Conservation (phyloP, 2,329 filamentous ascomycete genomes). For the Cadophora sp. region DNA sequence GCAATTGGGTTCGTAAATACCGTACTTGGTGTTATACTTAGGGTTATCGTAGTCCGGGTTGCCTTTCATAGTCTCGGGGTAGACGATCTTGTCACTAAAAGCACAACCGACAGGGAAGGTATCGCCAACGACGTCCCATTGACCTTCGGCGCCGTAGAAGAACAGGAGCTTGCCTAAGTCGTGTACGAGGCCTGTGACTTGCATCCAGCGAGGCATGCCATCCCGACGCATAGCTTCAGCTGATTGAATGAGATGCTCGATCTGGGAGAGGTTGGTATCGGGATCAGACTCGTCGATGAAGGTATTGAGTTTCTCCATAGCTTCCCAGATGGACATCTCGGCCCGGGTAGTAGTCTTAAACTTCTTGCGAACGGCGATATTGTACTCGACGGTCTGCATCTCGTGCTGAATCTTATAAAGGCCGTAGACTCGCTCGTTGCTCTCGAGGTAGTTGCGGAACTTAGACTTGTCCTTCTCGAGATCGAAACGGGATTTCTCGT, state of each 20-base stretch:
- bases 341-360: conserved; percentile 69
- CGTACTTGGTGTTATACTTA: conserved; percentile 76
- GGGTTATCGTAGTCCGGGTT: conserved; percentile 78
- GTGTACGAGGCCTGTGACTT: conserved; percentile 78
- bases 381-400: conserved; percentile 83
- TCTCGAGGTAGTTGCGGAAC: conserved; percentile 84
- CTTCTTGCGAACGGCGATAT: conserved; percentile 77
- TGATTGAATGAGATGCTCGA: conserved; percentile 87
- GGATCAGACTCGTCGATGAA: conserved; percentile 92
- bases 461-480: conserved; percentile 77
- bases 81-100: conserved; percentile 80
- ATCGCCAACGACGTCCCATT: conserved; percentile 93
- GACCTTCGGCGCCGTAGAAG: conserved; percentile 82
- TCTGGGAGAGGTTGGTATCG: conserved; percentile 85
- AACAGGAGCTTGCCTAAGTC: conserved; percentile 82
- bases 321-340: conserved; percentile 87
- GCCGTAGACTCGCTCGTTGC: conserved; percentile 83
- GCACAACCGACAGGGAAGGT: conserved; percentile 81
- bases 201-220: conserved; percentile 83
- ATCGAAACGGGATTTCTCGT: conserved; percentile 71
- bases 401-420: conserved; percentile 80
- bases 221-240: conserved; percentile 90
- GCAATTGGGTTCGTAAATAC: conserved; percentile 81
- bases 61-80: conserved; percentile 75
- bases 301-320: conserved; percentile 91